Base-by-base conservation (phyloP, 2,329 filamentous ascomycete species). In the Xylaria sp. region DNA sequence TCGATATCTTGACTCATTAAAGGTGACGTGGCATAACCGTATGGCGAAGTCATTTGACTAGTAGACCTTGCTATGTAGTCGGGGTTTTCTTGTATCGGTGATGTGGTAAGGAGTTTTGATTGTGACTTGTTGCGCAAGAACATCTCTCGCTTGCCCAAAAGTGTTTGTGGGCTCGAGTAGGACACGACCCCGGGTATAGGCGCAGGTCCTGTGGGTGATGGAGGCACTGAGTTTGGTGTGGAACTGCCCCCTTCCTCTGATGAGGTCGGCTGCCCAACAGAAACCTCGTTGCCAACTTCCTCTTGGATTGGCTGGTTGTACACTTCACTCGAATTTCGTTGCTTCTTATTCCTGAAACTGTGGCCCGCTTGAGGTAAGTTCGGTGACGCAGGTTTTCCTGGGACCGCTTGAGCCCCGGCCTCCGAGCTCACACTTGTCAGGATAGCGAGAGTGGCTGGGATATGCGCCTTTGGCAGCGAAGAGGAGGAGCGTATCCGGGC, bases 141-240 rank as follows among this genome's bases (percentile, higher is more conserved):
- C 77, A 83, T 81, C 46, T 89, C 87, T 13, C 87, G 83, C 76
- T 86, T 83, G 1, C 85, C 86, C 33, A 90, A 82, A 6, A 89
- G 81, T 5, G 86, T 89, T 72, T 88, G 85, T 0, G 85, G 85
- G 68, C 82, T 84, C n/a, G 81, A 78, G 69, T 85, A 86, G 0
- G 86, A 86, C 2, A 86, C 79, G 2, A 87, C 76, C 1, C 85
- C 85, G 0, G 84, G 82, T 0, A 82, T 75, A 0, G 82, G 75
- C 2, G 77, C 74, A 15, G 28, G 20, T 20, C 66, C 73, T 6
- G 31, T 55, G 18, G 75, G 65, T 25, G 75, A 74, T 33, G 73
- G 61, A 8, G 73, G 66, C 20, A 25, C 68, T 13, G 71, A 69
- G 54, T 56, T 68, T 28, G 61, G 57, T 36, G 48, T 64, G 36